Evolutionary conservation across 2,329 filamentous ascomycete species (phyloP).

Genomic region (Alternaria longipes): DNA sequence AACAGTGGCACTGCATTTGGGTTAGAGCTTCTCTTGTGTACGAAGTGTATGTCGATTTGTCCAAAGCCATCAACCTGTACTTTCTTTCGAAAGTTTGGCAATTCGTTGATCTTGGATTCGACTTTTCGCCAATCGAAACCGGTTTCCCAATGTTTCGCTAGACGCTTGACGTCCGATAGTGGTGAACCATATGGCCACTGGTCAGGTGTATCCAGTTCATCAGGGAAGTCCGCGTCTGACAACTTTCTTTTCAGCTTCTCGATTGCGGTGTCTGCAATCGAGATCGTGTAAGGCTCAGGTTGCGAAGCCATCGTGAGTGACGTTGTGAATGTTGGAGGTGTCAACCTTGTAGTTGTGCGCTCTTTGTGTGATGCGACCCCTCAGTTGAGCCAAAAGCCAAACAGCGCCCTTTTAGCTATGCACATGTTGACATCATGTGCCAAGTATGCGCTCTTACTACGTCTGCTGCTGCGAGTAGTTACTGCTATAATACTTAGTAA

Average conservation of each 20-base stretch:
- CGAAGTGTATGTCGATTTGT: constrained; percentile 69
- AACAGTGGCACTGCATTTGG: constrained; percentile 69
- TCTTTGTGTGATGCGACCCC: not conserved
- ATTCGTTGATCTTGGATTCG: constrained; percentile 67
- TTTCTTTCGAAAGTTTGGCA: constrained; percentile 66
- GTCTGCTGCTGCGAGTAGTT: not conserved
- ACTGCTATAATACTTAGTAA: constrained; percentile 5
- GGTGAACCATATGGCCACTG: constrained; percentile 70
- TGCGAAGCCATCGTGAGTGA: constrained; percentile 15
- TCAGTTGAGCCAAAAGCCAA: not conserved
- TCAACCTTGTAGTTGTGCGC: not conserved
- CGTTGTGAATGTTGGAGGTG: not conserved
- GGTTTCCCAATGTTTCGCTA: constrained; percentile 66
- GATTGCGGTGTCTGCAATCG: constrained; percentile 56
- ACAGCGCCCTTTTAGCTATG: not conserved
- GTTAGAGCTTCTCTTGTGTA: constrained; percentile 65
- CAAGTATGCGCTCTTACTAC: not conserved
- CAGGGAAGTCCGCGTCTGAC: constrained; percentile 62
- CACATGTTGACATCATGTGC: not conserved
- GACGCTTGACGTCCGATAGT: constrained; percentile 66
- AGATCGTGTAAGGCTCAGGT: constrained; percentile 39
- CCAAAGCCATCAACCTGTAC: constrained; percentile 68
- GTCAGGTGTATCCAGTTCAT: constrained; percentile 57
- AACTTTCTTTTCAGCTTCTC: constrained; percentile 66
- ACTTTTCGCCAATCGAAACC: constrained; percentile 68